These are phyloP conservation scores for Avena sativa DNA, from an alignment of 176 grass and related monocot species.

Conservation along the genomic window DNA sequence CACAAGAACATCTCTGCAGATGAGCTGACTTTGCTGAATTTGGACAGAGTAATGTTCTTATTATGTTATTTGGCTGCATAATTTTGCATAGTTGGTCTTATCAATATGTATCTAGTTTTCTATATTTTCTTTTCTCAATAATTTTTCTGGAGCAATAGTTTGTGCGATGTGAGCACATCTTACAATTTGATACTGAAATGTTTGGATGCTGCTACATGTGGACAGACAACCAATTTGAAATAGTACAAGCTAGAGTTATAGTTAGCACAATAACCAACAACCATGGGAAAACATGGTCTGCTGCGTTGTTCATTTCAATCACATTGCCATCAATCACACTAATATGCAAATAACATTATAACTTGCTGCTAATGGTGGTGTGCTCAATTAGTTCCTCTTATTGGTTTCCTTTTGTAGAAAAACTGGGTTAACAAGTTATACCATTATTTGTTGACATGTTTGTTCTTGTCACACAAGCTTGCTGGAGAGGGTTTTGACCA, in stretches of 20 bases:
- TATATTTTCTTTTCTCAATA: neutral
- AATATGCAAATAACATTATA: constrained; percentile 18
- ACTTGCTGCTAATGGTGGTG: neutral
- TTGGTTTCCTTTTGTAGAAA: too few relatives aligned
- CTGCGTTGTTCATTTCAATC: neutral
- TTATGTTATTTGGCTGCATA: neutral
- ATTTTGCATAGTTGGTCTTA: neutral
- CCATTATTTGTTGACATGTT: constrained; percentile 24
- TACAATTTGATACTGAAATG: neutral
- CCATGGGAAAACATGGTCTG: neutral
- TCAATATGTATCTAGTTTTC: neutral
- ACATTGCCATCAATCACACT: constrained; percentile 17
- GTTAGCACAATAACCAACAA: neutral
- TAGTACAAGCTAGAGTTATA: neutral
- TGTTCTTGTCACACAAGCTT: constrained; percentile 9
- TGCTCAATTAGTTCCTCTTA: neutral
- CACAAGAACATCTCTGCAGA: constrained; percentile 59
- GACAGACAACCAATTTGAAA: neutral
- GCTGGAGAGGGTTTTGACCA: constrained; percentile 56
- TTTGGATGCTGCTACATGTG: neutral
- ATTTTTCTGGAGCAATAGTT: neutral
- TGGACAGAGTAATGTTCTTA: constrained; percentile 81
- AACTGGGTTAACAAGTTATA: neutral
- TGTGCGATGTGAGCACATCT: neutral
- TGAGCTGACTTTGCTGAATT: constrained; percentile 82